Evolutionary conservation across 169 alveolate genomes (phyloP).

Genomic region (Cryptosporidium tyzzeri): DNA sequence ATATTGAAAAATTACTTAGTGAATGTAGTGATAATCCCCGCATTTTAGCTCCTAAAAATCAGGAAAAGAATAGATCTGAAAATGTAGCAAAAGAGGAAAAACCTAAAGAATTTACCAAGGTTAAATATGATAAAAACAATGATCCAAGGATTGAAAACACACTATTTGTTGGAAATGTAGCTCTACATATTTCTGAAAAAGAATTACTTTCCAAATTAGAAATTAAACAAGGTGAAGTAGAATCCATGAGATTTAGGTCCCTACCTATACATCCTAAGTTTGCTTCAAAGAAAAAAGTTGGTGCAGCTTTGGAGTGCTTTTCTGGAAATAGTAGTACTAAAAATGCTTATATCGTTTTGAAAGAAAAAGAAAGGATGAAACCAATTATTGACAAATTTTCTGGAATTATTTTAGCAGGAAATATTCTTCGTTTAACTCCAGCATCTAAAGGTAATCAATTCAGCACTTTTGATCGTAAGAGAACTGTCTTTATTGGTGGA

Average conservation of each 20-base stretch:
- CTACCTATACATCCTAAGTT: conserved; percentile 70
- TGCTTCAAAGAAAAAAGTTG: conserved; percentile 32
- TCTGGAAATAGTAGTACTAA: conserved; percentile 51
- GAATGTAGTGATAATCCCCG: conserved; percentile 3
- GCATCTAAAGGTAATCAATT: conserved; percentile 65
- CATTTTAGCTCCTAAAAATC: not conserved
- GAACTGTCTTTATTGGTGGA: conserved; percentile 64
- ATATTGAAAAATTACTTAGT: conserved; percentile 30
- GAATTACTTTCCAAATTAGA: conserved; percentile 31
- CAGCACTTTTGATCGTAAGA: conserved; percentile 68
- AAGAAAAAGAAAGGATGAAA: conserved; percentile 17
- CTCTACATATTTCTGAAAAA: conserved; percentile 43
- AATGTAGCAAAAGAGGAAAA: not conserved
- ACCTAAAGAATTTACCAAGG: not conserved
- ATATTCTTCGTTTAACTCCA: conserved; percentile 55
- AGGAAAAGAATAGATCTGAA: not conserved
- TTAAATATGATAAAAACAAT: conserved; percentile 31
- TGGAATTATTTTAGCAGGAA: conserved; percentile 38
- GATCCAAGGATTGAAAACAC: conserved; percentile 69
- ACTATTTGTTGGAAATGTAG: conserved; percentile 55
- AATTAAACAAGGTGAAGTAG: conserved; percentile 14
- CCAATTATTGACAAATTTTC: conserved; percentile 34
- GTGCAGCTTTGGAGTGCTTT: conserved; percentile 68
- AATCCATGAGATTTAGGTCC: conserved; percentile 64
- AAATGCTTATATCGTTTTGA: conserved; percentile 64